Base-by-base conservation (phyloP, 371 early-diverging fungal species). In the Mucor indicus region DNA sequence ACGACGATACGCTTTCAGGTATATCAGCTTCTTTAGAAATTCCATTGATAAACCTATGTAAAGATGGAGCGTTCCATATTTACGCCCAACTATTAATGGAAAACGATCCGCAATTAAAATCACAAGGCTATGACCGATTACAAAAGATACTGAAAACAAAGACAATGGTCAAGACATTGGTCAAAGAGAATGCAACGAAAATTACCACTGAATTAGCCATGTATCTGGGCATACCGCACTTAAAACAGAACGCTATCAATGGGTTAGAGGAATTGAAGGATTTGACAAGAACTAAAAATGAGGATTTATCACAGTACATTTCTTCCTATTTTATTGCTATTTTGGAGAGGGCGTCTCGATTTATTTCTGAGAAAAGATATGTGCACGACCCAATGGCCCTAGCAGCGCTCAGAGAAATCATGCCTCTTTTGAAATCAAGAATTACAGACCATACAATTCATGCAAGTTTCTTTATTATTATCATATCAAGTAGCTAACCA, bases 281-380 rank as follows among this genome's bases (percentile, higher is more conserved):
- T 21, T 3, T 5, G 11, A 12, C 23, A n/a, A 2, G 15, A 22
- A 38, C 16, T 33, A 30, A 48, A 25, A 23, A 17, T 10, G 9
- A 15, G 36, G 17, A 24, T 16, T 4, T 22, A 20, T 22, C 55
- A 21, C 27, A 36, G 0, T 38, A 39, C 17, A 13, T 62, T 4
- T 40, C 44, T 5, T 20, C 22, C 2, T 55, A 27, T 10, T 17
- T 62, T 22, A 23, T 56, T 24, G 53, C 37, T 19, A 49, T 62
- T n/a, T 35, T 37, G 10, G 45, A 41, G 24, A 44, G 38, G 1
- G 22, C 53, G 10, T 30, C 44, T 5, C 17, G 8, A 10, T 56
- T 49, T 27, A 52, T 56, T 32, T 38, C 31, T 0, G 33, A 52
- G 15, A 52, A 49, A 38, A 47, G 32, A 29, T 20, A 37, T 0